Conservation (phyloP, 345 rosid species). For the Brassica juncea region DNA sequence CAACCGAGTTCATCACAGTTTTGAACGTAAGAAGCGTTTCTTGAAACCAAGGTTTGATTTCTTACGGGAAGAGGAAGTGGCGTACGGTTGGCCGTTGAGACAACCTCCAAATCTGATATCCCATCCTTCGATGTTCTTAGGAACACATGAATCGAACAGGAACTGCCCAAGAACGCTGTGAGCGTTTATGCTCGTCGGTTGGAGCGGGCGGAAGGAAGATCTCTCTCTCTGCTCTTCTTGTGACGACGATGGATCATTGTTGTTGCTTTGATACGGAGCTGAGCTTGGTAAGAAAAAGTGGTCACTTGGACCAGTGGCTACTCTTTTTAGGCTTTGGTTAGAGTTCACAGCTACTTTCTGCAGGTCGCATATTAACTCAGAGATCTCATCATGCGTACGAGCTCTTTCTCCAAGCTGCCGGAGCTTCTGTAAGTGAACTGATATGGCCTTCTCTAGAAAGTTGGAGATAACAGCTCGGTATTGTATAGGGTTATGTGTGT, state of each 20-base stretch:
- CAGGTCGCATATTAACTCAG: slow-evolving; percentile 77
- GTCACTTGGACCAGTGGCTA: slow-evolving; percentile 74
- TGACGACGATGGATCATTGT: slow-evolving; percentile 44
- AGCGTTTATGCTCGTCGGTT: slow-evolving; percentile 67
- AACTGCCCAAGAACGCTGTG: slow-evolving; percentile 84
- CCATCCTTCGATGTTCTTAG: slow-evolving; percentile 96
- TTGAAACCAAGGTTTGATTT: slow-evolving; percentile 49
- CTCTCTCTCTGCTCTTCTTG: slow-evolving; percentile 58
- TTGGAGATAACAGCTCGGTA: slow-evolving; percentile 66
- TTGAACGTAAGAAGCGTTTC: slow-evolving; percentile 62
- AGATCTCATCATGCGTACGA: slow-evolving; percentile 63
- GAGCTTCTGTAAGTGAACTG: slow-evolving; percentile 54
- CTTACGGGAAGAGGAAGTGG: slow-evolving; percentile 54
- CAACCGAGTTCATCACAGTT: slow-evolving; percentile 44
- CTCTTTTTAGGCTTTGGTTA: slow-evolving; percentile 84
- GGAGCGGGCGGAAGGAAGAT: slow-evolving; percentile 44
- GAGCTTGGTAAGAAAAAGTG: slow-evolving; percentile 85
- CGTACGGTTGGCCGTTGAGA: slow-evolving; percentile 67
- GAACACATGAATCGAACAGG: slow-evolving; percentile 84
- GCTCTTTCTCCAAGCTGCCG: slow-evolving; percentile 61
- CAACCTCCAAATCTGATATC: slow-evolving; percentile 80
- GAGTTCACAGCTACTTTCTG: slow-evolving; percentile 90
- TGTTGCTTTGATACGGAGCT: slow-evolving; percentile 45
- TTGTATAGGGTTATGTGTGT: slow-evolving; percentile 66
- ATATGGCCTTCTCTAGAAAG: slow-evolving; percentile 70